phyloP scores from a whole-genome alignment of 495 filamentous ascomycete genomes.

The Friedmanniomyces simplex region DNA sequence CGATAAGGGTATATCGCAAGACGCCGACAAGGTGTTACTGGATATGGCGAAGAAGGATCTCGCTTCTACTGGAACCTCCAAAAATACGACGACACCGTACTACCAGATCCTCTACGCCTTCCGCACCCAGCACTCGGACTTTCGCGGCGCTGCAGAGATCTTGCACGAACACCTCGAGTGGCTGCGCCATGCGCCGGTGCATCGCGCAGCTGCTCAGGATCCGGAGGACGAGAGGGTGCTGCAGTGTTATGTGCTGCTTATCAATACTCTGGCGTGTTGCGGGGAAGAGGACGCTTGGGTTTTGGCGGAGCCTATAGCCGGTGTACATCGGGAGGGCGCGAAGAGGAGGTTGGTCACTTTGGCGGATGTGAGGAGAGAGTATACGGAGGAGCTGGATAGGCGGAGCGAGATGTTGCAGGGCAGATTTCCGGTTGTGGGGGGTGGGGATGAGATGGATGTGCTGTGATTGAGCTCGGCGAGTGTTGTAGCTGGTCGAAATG shows the following conservation, averaged over 20 bases:
- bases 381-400: slow-evolving; percentile 77
- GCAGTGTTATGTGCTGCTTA: slow-evolving; percentile 65
- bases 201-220: slow-evolving; percentile 44
- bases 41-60: slow-evolving; percentile 50
- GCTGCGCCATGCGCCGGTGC: slow-evolving; percentile 41
- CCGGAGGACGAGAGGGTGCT: slow-evolving; percentile 44
- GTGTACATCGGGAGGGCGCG: slow-evolving; percentile 16
- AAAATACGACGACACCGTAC: slow-evolving; percentile 41
- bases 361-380: slow-evolving; percentile 71
- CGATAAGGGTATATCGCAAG: slow-evolving; percentile 48
- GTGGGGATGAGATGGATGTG: slow-evolving; percentile 18
- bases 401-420: slow-evolving; percentile 51
- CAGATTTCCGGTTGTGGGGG: slow-evolving; percentile 48
- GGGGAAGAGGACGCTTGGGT: slow-evolving; percentile 67
- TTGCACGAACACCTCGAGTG: slow-evolving; percentile 57
- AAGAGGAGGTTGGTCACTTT: slow-evolving; percentile 62
- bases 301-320: slow-evolving; percentile 40
- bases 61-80: slow-evolving; percentile 30
- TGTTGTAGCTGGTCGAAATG: neutral
- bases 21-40: slow-evolving; percentile 66
- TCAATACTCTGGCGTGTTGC: slow-evolving; percentile 83
- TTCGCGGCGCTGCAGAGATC: slow-evolving; percentile 75
- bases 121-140: slow-evolving; percentile 72
- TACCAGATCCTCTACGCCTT: slow-evolving; percentile 68
- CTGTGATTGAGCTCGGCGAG: no score